Evolutionary conservation across 805 yeast genomes (phyloP).

Genomic region (Candida mattraensis): DNA sequence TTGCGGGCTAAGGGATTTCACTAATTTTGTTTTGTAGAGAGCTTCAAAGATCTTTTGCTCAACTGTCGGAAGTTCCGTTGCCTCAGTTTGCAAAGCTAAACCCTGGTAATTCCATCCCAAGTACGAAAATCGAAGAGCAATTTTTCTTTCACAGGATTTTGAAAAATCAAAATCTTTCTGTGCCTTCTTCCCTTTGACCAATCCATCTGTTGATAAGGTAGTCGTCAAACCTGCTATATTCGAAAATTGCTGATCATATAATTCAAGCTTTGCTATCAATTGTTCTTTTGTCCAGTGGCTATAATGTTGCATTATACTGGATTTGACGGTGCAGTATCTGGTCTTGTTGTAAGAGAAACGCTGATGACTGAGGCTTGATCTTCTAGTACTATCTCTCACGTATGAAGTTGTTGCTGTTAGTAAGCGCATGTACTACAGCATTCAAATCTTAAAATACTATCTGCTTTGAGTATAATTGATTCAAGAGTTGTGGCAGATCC

Average conservation of each 20-base stretch:
- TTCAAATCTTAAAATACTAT: too few relatives aligned
- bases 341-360: too few relatives aligned
- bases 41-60: conserved; percentile 78
- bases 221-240: background rate
- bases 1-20: conserved; percentile 57
- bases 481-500: too few relatives aligned
- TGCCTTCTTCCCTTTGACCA: conserved; percentile 20
- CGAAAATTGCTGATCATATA: conserved; percentile 45
- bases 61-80: conserved; percentile 81
- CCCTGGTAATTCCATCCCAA: conserved; percentile 96
- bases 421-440: too few relatives aligned
- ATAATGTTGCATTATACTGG: conserved; percentile 38
- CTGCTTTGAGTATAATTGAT: too few relatives aligned
- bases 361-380: too few relatives aligned
- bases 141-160: conserved; percentile 59
- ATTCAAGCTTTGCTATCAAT: conserved; percentile 53
- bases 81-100: conserved; percentile 74
- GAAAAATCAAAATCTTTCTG: conserved; percentile 62
- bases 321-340: too few relatives aligned
- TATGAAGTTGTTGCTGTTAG: too few relatives aligned
- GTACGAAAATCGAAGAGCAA: conserved; percentile 84
- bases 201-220: too few relatives aligned
- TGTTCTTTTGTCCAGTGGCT: conserved; percentile 64
- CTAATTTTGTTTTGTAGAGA: conserved; percentile 61
- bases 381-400: too few relatives aligned